These are phyloP conservation scores for Aspergillus phoenicis DNA, from an alignment of 2,329 filamentous ascomycete species.

Conservation along the genomic window DNA sequence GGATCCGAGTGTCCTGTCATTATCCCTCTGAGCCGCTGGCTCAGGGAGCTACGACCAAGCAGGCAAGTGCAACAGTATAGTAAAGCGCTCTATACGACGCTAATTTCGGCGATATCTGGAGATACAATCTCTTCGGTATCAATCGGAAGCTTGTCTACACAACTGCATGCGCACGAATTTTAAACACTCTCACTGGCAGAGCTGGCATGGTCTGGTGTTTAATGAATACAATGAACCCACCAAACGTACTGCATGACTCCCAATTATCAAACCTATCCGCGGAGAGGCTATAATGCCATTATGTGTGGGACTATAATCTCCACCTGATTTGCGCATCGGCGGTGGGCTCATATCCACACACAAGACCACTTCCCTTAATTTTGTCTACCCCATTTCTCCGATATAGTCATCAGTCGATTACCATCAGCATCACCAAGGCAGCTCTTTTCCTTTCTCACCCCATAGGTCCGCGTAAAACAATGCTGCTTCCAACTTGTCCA, in stretches of 20 bases:
- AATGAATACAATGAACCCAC: neutral
- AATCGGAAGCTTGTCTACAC: neutral
- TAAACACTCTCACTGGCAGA: neutral
- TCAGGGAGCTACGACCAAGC: neutral
- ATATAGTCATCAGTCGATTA: neutral
- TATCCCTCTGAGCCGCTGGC: neutral
- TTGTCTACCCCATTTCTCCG: neutral
- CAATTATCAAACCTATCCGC: neutral
- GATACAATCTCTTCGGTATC: neutral
- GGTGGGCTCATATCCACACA: neutral
- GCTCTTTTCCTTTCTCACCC: neutral
- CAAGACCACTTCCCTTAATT: neutral
- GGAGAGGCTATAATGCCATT: neutral
- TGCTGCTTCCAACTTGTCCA: slow-evolving; percentile 1
- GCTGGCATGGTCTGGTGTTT: neutral
- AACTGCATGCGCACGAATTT: neutral
- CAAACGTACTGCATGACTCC: neutral
- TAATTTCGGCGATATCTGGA: slow-evolving; percentile 3
- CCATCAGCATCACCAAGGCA: neutral
- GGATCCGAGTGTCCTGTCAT: slow-evolving; percentile 7
- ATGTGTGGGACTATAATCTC: neutral
- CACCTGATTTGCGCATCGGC: neutral
- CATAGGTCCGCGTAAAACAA: neutral
- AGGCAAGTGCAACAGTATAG: neutral
- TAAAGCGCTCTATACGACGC: neutral